Percentiles rank a stretch among this genome's conserved stretches.
phyloP scores from a whole-genome alignment of 768 basidiomycete genomes.

The Cantharellus anzutake region DNA sequence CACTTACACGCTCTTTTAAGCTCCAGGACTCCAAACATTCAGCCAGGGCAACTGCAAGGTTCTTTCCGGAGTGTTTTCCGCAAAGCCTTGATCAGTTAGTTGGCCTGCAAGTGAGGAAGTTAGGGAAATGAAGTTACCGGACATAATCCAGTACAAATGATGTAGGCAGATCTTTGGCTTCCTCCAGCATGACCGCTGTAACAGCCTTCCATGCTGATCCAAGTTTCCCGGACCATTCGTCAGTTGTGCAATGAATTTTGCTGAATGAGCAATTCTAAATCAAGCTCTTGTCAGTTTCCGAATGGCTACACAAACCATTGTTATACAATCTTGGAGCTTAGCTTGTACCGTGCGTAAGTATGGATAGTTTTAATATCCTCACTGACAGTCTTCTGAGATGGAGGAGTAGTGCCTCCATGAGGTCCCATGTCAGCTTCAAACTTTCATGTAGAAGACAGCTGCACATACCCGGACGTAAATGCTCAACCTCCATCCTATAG shows the following conservation, averaged over 20 bases:
- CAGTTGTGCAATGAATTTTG: not conserved
- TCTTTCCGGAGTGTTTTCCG: not conserved
- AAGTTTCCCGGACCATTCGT: not conserved
- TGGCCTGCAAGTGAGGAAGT: not conserved
- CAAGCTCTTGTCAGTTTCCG: not conserved
- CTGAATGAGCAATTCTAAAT: not conserved
- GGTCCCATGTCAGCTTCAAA: not conserved
- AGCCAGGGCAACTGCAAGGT: not conserved
- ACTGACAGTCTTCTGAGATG: not conserved
- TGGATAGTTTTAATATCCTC: not conserved
- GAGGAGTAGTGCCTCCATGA: not conserved
- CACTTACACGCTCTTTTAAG: not conserved
- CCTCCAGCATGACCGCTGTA: not conserved
- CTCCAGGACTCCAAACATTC: not conserved
- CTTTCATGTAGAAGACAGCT: not conserved
- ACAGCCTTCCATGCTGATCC: not conserved
- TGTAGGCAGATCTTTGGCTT: not conserved
- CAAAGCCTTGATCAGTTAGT: not conserved
- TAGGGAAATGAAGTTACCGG: not conserved
- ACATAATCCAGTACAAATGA: not conserved
- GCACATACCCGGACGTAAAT: not conserved
- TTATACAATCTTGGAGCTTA: not conserved
- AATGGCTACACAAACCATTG: not conserved
- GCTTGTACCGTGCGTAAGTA: not conserved
- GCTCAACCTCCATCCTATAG: not conserved